Conservation (phyloP, 306 rosid genomes). For the Astragalus membranaceus region DNA sequence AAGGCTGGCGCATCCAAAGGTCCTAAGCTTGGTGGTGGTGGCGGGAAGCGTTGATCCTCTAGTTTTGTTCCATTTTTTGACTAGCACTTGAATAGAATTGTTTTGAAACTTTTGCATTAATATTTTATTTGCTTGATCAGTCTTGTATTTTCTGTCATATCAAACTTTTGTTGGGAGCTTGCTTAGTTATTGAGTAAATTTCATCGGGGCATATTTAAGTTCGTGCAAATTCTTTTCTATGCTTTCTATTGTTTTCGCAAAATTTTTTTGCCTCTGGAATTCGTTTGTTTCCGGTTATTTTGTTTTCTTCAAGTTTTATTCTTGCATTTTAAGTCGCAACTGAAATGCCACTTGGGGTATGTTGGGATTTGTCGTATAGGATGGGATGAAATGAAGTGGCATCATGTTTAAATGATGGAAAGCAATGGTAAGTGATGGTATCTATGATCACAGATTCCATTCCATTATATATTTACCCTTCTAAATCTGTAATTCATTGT, state of each 20-base stretch:
- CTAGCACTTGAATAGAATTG: slow-evolving; percentile 12
- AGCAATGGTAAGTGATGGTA: no score
- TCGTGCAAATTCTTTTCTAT: neutral
- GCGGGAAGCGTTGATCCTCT: slow-evolving; percentile 59
- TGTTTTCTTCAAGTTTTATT: no score
- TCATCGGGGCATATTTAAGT: neutral
- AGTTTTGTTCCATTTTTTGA: slow-evolving; percentile 9
- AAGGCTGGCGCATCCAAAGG: slow-evolving; percentile 76
- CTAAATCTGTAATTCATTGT: no score
- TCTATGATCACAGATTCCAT: no score
- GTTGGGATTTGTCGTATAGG: no score
- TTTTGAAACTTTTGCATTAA: slow-evolving; percentile 21
- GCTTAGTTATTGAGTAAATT: neutral
- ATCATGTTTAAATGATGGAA: no score
- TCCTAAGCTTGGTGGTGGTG: slow-evolving; percentile 86
- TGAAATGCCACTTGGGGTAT: no score
- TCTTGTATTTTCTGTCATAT: neutral
- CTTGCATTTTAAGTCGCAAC: no score
- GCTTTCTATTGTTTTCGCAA: neutral
- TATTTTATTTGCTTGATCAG: slow-evolving; percentile 2
- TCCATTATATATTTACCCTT: no score
- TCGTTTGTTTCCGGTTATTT: neutral
- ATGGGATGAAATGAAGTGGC: no score
- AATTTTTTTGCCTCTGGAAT: neutral
- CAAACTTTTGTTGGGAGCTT: slow-evolving; percentile 11